Evolutionary conservation across 176 grass and related monocot species (phyloP), one percentile per base, ranked within the genome.

Genomic region (Oryza glumipatula): DNA sequence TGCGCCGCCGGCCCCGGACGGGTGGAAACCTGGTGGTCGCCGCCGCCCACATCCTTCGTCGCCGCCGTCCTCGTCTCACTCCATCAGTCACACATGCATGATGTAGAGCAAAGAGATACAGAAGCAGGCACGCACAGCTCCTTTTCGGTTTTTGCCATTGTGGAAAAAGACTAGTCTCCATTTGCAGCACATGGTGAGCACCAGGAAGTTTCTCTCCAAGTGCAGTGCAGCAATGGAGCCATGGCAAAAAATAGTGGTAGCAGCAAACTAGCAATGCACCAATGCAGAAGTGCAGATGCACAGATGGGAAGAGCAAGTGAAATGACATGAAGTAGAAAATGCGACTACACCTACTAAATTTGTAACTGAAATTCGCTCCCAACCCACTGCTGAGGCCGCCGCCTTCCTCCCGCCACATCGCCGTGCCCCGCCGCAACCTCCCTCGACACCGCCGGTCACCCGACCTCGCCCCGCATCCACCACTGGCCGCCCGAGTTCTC

Each of bases 111-210:
- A 39, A 56, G 39, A 67, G 66, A 56, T 56, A 54, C 30, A n/a
- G 30, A 1, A 47, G 15, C 9, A 11, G 51, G 15, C 51, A n/a
- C 2, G 38, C 30, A 54, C 38, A 1, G 32, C 32, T 76, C 68
- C 58, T 14, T 51, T 63, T 8, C 24, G 47, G 17, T 30, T 2
- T 4, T 64, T 45, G 51, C 22, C 8, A 30, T 45, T 21, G 52
- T 14, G 51, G 21, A 12, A 51, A 51, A 84, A 11, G 44, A 26
- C 21, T 60, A 11, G 44, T 39, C 21, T 60, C 46, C 43, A 33
- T 1, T 2, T 45, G 26, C 73, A 83, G 26, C 73, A 83, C 80
- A 71, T 82, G 86, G 71, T 4, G 48, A 12, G 45, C 52, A 36
- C 60, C 13, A 63, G 13, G 49, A 63, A 72, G 16, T 33, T 60